Percentiles rank a stretch among this genome's conserved stretches.
Conservation (phyloP, 305 asterid genomes). For the Solanum hybrid region DNA sequence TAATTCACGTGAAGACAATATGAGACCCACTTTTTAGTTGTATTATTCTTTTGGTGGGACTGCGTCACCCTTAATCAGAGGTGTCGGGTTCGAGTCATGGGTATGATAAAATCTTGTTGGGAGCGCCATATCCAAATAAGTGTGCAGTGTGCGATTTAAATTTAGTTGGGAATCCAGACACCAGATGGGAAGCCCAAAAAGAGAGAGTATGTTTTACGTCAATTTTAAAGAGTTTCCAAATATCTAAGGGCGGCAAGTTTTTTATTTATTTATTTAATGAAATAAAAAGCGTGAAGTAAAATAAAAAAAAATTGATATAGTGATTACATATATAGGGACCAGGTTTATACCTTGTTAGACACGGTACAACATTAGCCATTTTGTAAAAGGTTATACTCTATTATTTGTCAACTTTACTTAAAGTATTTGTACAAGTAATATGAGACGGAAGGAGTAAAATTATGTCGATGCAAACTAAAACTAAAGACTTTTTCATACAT, state of each 20-base stretch:
- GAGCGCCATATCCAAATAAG: neutral
- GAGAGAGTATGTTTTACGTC: neutral
- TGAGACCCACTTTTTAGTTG: neutral
- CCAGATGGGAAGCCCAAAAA: neutral
- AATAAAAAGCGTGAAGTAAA: neutral
- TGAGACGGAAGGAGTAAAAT: neutral
- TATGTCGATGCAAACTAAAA: neutral
- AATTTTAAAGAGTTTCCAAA: neutral
- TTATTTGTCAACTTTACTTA: neutral
- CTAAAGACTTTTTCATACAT: neutral
- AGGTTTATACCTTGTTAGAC: neutral
- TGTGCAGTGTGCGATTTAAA: neutral
- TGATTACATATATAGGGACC: neutral
- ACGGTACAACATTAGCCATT: neutral
- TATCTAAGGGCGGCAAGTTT: neutral
- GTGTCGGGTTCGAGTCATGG: too few species aligned
- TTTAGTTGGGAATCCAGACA: neutral
- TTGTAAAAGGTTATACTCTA: neutral
- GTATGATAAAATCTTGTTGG: too few species aligned
- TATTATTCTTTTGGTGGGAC: neutral
- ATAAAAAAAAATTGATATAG: neutral
- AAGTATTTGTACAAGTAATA: neutral
- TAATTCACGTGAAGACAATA: neutral
- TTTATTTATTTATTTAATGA: neutral
- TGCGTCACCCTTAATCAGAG: neutral